Conservation (phyloP, 225 moss, liverwort and hornwort genomes). For the Marchantia polymorpha region DNA sequence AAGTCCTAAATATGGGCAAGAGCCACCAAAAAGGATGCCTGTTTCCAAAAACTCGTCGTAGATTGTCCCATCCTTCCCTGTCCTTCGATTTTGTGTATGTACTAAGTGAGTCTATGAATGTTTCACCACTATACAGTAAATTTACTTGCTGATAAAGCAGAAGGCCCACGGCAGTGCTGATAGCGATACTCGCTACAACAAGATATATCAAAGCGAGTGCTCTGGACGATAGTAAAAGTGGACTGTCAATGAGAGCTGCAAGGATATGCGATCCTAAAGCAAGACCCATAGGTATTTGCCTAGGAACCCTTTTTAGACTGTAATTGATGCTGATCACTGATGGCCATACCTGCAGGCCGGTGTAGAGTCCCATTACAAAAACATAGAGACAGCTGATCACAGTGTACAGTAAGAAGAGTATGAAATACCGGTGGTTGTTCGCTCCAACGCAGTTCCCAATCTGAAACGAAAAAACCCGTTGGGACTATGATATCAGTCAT, state of each 20-base stretch:
- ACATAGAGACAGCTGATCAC: constrained; percentile 66
- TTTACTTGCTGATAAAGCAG: constrained; percentile 76
- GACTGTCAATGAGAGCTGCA: constrained; percentile 42
- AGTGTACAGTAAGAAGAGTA: constrained; percentile 75
- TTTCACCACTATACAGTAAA: constrained; percentile 70
- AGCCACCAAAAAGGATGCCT: constrained; percentile 63
- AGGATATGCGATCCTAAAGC: constrained; percentile 37
- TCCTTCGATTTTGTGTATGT: constrained; percentile 28
- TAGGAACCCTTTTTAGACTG: constrained; percentile 20
- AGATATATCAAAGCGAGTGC: constrained; percentile 65
- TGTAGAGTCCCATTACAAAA: constrained; percentile 62
- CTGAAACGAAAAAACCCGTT: constrained; percentile 34
- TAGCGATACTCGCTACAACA: constrained; percentile 50
- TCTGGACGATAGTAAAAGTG: constrained; percentile 40
- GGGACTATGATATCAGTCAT: not conserved
- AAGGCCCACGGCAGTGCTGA: constrained; percentile 62
- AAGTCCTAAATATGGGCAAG: constrained; percentile 33
- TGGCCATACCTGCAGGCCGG: constrained; percentile 49
- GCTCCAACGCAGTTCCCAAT: constrained; percentile 94
- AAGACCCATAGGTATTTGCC: constrained; percentile 29
- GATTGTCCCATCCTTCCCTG: constrained; percentile 64
- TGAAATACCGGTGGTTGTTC: constrained; percentile 78
- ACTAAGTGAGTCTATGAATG: constrained; percentile 64
- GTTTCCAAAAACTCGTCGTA: constrained; percentile 65
- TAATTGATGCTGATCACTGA: constrained; percentile 34